Evolutionary conservation across 495 filamentous ascomycete species (phyloP).

Genomic region (Podospora fimiseda): DNA sequence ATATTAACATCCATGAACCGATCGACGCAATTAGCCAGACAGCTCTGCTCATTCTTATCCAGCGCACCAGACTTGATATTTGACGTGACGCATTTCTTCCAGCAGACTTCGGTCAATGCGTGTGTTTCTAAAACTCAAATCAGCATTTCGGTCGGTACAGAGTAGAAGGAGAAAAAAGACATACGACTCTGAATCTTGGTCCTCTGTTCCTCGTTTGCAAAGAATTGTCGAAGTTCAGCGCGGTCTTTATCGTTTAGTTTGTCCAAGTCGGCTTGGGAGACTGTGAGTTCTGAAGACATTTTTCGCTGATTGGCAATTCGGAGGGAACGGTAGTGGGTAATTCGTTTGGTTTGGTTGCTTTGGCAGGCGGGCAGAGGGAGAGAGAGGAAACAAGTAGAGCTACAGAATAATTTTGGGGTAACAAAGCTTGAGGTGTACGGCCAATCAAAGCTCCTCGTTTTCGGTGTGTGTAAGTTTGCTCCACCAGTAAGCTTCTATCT

Average conservation of each 20-base stretch:
- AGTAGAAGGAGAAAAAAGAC: too few species aligned
- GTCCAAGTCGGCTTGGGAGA: constrained; percentile 51
- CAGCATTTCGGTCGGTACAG: too few species aligned
- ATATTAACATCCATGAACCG: constrained; percentile 86
- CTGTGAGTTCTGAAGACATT: constrained; percentile 19
- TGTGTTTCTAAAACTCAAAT: constrained; percentile 57
- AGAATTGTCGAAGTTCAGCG: constrained; percentile 75
- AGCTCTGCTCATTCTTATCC: constrained; percentile 68
- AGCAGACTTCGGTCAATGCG: constrained; percentile 80
- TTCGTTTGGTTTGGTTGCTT: background rate
- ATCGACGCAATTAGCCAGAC: constrained; percentile 86
- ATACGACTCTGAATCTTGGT: constrained; percentile 70
- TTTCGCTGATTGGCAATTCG: too few species aligned
- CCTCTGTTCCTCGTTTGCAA: constrained; percentile 76
- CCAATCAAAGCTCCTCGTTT: too few species aligned
- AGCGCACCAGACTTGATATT: constrained; percentile 59
- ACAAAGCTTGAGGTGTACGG: too few species aligned
- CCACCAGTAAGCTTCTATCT: too few species aligned
- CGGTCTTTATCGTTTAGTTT: constrained; percentile 76
- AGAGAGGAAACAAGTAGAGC: background rate
- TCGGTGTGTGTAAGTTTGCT: too few species aligned
- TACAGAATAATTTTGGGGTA: background rate
- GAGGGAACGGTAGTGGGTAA: background rate
- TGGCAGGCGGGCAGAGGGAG: background rate
- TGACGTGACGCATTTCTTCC: constrained; percentile 75